A percentile compares a stretch with the other conserved stretches of the same genome.
Evolutionary conservation across 208 protist species (phyloP).

Genomic region (Leishmania tarentolae): DNA sequence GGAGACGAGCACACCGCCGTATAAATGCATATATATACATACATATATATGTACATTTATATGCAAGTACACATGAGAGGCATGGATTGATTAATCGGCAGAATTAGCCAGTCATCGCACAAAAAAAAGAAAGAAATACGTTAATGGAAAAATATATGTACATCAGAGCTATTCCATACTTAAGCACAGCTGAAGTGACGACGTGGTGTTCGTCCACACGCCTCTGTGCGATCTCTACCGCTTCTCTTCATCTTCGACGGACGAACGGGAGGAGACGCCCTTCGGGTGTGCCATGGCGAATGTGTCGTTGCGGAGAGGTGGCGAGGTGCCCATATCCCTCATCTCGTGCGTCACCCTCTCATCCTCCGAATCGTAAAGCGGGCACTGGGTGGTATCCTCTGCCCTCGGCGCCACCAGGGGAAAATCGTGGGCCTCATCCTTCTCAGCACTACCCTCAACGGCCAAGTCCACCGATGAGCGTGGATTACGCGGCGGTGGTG

Average conservation of each 20-base stretch:
- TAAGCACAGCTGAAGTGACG: background rate
- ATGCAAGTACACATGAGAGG: background rate
- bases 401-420: slow-evolving; percentile 36
- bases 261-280: slow-evolving; percentile 4
- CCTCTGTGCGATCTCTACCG: slow-evolving; percentile 1
- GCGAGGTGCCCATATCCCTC: slow-evolving; percentile 47
- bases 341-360: slow-evolving; percentile 26
- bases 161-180: background rate
- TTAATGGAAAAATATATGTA: background rate
- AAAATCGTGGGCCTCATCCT: slow-evolving; percentile 13
- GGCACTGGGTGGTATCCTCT: slow-evolving; percentile 52
- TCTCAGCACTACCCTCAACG: slow-evolving; percentile 3
- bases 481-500: slow-evolving; percentile 63
- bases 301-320: slow-evolving; percentile 50
- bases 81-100: background rate
- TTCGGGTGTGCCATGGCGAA: slow-evolving; percentile 33
- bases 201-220: background rate
- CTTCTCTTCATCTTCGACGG: slow-evolving; percentile 10
- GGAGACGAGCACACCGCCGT: too few species aligned
- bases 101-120: background rate
- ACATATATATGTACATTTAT: background rate
- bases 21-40: background rate
- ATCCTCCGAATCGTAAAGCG: slow-evolving; percentile 65
- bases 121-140: background rate
- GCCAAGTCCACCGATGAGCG: slow-evolving; percentile 11